Conservation (phyloP, 2,329 filamentous ascomycete species). For the Penicillium verrucosum region DNA sequence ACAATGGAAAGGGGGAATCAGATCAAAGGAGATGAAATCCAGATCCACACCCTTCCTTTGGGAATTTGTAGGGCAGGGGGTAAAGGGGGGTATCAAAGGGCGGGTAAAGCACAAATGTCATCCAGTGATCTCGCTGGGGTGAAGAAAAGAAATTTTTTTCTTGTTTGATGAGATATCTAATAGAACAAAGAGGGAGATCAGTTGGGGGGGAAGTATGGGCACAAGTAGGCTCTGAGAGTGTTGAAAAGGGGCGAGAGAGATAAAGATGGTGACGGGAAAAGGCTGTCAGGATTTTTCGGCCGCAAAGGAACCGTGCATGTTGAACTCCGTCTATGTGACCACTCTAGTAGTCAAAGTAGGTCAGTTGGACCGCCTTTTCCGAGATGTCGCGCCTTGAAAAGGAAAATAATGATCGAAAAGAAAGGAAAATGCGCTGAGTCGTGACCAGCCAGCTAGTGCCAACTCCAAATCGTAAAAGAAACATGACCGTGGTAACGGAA, state of each 20-base stretch:
- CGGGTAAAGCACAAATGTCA: constrained; percentile 9
- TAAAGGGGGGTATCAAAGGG: constrained; percentile 15
- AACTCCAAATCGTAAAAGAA: constrained; percentile 28
- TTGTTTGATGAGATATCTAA: constrained; percentile 16
- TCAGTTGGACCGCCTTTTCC: neutral
- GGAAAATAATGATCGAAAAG: constrained; percentile 7
- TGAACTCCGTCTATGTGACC: constrained; percentile 10
- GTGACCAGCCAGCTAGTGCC: constrained; percentile 34
- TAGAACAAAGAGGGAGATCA: constrained; percentile 9
- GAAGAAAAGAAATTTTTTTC: constrained; percentile 14
- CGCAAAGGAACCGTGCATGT: constrained; percentile 11
- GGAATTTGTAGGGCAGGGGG: neutral
- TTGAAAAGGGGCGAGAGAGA: constrained; percentile 1
- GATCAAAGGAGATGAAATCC: neutral
- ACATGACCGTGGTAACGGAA: constrained; percentile 19
- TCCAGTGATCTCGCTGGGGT: constrained; percentile 10
- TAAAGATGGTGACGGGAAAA: constrained; percentile 1
- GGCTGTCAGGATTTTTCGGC: constrained; percentile 4
- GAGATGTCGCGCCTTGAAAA: constrained; percentile 2
- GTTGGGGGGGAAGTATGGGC: neutral
- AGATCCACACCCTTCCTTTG: neutral
- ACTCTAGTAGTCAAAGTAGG: constrained; percentile 7
- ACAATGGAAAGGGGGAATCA: constrained; percentile 7
- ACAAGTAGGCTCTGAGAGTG: constrained; percentile 10
- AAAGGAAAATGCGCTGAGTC: constrained; percentile 30